Evolutionary conservation across 1,284 basidiomycete genomes (phyloP).

Genomic region (Heterobasidion irregulare): DNA sequence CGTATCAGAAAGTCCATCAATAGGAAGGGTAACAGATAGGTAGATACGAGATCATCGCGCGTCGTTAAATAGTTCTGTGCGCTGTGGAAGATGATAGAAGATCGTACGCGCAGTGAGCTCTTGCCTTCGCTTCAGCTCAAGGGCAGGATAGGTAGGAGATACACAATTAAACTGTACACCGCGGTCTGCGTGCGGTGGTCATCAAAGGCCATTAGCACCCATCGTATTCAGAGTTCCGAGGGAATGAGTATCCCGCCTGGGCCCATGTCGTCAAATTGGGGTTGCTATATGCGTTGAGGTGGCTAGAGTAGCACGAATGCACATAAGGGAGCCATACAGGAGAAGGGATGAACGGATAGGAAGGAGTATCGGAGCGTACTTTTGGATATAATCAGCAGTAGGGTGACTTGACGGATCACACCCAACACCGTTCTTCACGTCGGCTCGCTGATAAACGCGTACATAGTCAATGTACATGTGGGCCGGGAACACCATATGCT

Average conservation of each 20-base stretch:
- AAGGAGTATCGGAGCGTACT: conserved; percentile 14
- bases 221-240: conserved; percentile 43
- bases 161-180: background rate
- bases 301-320: conserved; percentile 28
- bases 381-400: conserved; percentile 37
- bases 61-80: background rate
- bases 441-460: conserved; percentile 67
- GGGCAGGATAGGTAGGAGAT: background rate
- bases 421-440: conserved; percentile 42
- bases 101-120: background rate
- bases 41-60: background rate
- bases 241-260: conserved; percentile 57
- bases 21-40: background rate
- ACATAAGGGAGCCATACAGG: background rate
- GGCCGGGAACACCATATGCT: conserved; percentile 57
- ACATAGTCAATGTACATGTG: conserved; percentile 74
- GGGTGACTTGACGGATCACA: conserved; percentile 61
- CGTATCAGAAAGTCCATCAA: background rate
- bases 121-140: background rate
- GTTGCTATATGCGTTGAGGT: conserved; percentile 59
- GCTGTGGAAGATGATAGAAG: background rate
- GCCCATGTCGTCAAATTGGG: conserved; percentile 72
- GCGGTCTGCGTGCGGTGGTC: background rate
- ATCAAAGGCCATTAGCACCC: conserved; percentile 6
- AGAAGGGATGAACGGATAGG: background rate